Evolutionary conservation across 2,329 filamentous ascomycete species (phyloP).

Genomic region (Sclerotinia borealis): DNA sequence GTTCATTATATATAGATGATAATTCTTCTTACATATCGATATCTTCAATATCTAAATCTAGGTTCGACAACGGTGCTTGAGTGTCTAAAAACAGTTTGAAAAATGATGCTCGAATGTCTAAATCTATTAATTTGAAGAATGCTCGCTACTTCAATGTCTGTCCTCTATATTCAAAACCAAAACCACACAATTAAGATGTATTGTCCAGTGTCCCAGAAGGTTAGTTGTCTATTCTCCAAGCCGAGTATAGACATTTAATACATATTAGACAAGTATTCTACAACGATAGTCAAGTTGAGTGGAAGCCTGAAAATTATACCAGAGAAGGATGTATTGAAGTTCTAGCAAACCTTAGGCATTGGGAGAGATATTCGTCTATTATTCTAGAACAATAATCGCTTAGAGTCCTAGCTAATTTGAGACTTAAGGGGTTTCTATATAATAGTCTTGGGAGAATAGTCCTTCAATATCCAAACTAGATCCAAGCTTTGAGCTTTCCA

Average conservation of each 20-base stretch:
- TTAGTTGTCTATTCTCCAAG: not conserved
- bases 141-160: not conserved
- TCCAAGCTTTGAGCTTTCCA: not conserved
- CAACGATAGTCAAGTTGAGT: not conserved
- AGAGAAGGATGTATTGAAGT: not conserved
- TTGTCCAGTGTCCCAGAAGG: not conserved
- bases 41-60: not conserved
- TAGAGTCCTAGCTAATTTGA: not conserved
- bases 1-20: not conserved
- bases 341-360: not conserved
- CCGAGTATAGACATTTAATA: not conserved
- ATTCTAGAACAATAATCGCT: not conserved
- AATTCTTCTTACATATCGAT: not conserved
- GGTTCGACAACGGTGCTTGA: not conserved
- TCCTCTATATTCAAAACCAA: no score
- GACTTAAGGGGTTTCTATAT: not conserved
- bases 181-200: not conserved
- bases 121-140: not conserved
- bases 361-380: not conserved
- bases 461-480: not conserved
- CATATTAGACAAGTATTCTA: not conserved
- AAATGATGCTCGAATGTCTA: not conserved
- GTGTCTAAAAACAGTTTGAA: not conserved
- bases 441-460: not conserved
- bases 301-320: no score